Conservation (phyloP, 352 stramenopile genomes). For the Hyaloperonospora brassicae region DNA sequence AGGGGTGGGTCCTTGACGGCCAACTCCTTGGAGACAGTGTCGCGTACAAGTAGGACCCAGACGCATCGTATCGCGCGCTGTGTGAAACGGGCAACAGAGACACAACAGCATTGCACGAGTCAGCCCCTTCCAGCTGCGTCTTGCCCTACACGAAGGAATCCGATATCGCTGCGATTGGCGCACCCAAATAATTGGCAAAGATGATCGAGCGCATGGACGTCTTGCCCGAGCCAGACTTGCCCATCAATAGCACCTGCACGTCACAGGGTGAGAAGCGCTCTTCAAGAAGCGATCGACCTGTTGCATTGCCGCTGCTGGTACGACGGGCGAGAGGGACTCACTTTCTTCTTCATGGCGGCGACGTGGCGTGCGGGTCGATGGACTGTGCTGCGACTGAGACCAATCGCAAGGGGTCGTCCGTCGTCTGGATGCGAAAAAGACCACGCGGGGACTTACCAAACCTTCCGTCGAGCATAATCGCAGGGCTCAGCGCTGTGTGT, state of each 20-base stretch:
- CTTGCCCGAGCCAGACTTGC: slow-evolving; percentile 94
- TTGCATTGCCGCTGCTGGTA: background rate
- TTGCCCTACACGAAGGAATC: no score
- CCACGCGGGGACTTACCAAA: no score
- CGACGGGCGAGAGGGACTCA: slow-evolving; percentile 8
- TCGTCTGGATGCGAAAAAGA: no score
- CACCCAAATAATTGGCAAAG: slow-evolving; percentile 98
- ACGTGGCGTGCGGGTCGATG: no score
- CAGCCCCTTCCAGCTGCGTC: no score
- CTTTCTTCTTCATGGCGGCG: slow-evolving; percentile 56
- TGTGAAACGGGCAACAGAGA: background rate
- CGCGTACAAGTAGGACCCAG: slow-evolving; percentile 88
- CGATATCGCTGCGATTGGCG: background rate
- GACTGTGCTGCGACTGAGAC: no score
- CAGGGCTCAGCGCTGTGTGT: no score
- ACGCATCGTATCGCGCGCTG: slow-evolving; percentile 94
- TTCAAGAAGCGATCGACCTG: no score
- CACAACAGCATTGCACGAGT: no score
- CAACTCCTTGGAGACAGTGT: background rate
- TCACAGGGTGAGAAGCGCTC: no score
- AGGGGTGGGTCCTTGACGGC: background rate
- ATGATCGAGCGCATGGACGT: slow-evolving; percentile 99
- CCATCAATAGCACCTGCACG: slow-evolving; percentile 92
- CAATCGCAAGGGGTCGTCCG: no score
- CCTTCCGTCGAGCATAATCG: no score